Evolutionary conservation across 306 rosid genomes (phyloP), one percentile per base, ranked within the genome.

Genomic region (Leucaena leucocephala): DNA sequence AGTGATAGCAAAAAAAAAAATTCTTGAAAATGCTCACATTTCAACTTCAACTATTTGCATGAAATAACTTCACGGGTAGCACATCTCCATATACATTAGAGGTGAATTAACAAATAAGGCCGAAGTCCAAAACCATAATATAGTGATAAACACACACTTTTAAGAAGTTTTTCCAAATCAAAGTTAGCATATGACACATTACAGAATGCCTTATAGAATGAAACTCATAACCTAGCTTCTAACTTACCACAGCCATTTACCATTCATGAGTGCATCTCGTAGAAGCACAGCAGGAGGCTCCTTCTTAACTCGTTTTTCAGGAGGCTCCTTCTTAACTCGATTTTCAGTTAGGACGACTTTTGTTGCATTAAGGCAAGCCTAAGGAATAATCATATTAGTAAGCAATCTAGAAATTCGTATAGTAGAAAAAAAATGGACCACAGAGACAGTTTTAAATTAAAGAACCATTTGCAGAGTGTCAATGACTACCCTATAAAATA

Each of bases 191-290:
- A 63, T 68, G 64, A 22, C 69, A 79, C 58, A 75, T 64, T 62
- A 67, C 59, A 85, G 27, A 76, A 72, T 78, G 66, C 38, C 57
- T 7, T 45, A 27, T 35, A 61, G 72, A 35, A 45, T 17, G 34
- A 40, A 71, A 64, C 65, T 73, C 46, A 39, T 71, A 71, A 66
- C 74, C 68, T 66, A 79, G 76, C 71, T 45, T 55, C 73, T 42
- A 80, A 81, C 86, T 89, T 92, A 94, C 98, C 98, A 92, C 77
- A 94, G 84, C 98, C 98, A 94, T 85, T 92, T 94, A 43, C 98
- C 98, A 81, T 85, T 62, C 84, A 77, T 82, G 81, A 92, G 97
- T 78, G 92, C 97, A 84, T 92, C 97, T 80, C 86, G 85, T 68
- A 94, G 74, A 78, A 90, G 85, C 72, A 64, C 81, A 83, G 91